phyloP scores from a whole-genome alignment of 2,329 filamentous ascomycete species.

The Monosporascus sp. region DNA sequence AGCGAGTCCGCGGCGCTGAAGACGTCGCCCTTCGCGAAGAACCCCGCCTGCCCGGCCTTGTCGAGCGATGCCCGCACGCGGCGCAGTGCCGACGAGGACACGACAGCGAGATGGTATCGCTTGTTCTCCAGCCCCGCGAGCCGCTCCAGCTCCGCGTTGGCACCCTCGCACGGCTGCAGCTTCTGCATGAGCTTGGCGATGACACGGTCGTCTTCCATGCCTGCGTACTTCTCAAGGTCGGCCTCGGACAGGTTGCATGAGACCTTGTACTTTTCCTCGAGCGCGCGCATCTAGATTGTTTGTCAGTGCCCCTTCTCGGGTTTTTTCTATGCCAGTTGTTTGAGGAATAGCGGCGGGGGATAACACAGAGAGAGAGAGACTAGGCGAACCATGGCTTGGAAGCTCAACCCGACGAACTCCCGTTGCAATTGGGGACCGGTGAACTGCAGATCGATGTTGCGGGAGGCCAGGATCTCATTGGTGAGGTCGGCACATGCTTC shows the following conservation, averaged over 20 bases:
- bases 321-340: no score
- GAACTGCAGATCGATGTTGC: slow-evolving; percentile 60
- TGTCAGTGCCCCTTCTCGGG: no score
- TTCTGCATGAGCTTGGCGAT: slow-evolving; percentile 71
- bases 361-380: no score
- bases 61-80: slow-evolving; percentile 73
- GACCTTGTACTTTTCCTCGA: slow-evolving; percentile 74
- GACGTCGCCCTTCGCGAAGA: slow-evolving; percentile 69
- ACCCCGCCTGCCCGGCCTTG: slow-evolving; percentile 74
- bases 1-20: slow-evolving; percentile 81
- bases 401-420: slow-evolving; percentile 92
- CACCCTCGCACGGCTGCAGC: slow-evolving; percentile 63
- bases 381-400: slow-evolving; percentile 63
- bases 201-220: slow-evolving; percentile 74
- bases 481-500: slow-evolving; percentile 85
- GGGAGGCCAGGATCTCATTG: slow-evolving; percentile 73
- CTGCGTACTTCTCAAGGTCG: slow-evolving; percentile 70
- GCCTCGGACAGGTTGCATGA: slow-evolving; percentile 48
- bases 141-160: slow-evolving; percentile 61
- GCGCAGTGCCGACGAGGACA: slow-evolving; percentile 73
- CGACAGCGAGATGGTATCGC: slow-evolving; percentile 67
- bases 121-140: slow-evolving; percentile 51
- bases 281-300: slow-evolving; percentile 53
- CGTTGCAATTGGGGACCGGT: slow-evolving; percentile 72
- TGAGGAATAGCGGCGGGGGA: no score